Conservation (phyloP, 2,329 filamentous ascomycete genomes). For the Botrytis paeoniae region DNA sequence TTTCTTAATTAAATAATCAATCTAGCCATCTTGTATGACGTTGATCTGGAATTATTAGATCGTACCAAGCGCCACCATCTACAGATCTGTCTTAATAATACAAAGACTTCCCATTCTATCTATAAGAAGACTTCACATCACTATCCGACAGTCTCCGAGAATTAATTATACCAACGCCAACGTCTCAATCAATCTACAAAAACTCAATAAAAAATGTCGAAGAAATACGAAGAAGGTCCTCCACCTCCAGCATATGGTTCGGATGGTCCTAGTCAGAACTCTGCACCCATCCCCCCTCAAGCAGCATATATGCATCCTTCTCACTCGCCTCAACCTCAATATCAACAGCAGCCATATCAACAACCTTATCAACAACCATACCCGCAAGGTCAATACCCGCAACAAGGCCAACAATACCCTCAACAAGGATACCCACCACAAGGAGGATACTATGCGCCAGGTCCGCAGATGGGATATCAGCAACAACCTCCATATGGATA, state of each 20-base stretch:
- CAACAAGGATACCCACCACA: constrained; percentile 20
- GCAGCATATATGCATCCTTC: constrained; percentile 25
- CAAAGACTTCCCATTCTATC: background rate
- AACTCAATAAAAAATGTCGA: constrained; percentile 24
- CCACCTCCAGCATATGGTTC: constrained; percentile 32
- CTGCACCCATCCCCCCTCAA: constrained; percentile 23
- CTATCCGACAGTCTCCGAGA: background rate
- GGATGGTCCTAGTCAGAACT: constrained; percentile 8
- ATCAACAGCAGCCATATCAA: constrained; percentile 24
- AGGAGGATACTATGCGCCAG: constrained; percentile 29
- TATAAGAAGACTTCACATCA: background rate
- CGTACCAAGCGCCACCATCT: constrained; percentile 1
- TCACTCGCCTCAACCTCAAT: constrained; percentile 21
- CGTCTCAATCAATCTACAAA: background rate
- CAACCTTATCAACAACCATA: constrained; percentile 22
- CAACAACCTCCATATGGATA: constrained; percentile 22
- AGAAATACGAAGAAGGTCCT: constrained; percentile 26
- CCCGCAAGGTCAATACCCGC: constrained; percentile 18
- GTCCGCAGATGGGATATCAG: constrained; percentile 31
- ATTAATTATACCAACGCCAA: background rate
- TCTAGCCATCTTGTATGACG: background rate
- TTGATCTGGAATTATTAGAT: constrained; percentile 1
- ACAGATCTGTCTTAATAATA: background rate
- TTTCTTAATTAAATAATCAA: too few relatives aligned
- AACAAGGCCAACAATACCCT: constrained; percentile 17